phyloP scores from a whole-genome alignment of 2,329 filamentous ascomycete genomes.

The Phyllosticta citrichinensis region DNA sequence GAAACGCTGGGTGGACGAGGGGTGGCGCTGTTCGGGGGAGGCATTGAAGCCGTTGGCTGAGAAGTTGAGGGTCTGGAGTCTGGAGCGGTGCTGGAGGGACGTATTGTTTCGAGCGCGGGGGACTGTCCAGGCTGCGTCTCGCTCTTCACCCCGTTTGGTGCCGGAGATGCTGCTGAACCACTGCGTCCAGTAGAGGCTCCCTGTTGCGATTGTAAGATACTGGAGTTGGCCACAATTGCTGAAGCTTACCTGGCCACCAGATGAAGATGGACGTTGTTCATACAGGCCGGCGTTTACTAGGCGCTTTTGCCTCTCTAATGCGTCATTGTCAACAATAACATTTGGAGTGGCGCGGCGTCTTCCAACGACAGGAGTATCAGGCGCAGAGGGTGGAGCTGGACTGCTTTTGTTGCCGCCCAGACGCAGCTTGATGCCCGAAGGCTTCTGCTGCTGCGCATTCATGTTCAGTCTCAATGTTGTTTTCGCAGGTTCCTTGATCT shows the following conservation, averaged over 20 bases:
- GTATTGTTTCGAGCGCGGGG: conserved; percentile 31
- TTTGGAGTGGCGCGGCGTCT: conserved; percentile 36
- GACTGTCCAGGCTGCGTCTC: conserved; percentile 30
- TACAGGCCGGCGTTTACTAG: conserved; percentile 42
- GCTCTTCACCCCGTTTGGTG: conserved; percentile 30
- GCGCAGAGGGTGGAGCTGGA: conserved; percentile 20
- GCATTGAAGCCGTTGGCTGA: conserved; percentile 23
- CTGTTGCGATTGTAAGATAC: background rate
- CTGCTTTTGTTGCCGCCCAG: conserved; percentile 43
- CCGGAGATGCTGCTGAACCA: conserved; percentile 20
- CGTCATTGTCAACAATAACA: conserved; percentile 45
- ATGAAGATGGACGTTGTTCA: conserved; percentile 21
- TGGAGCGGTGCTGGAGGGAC: conserved; percentile 26
- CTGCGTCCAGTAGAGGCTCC: conserved; percentile 28
- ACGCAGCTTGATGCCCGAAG: conserved; percentile 52
- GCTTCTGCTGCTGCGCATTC: conserved; percentile 20
- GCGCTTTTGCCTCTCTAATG: conserved; percentile 42
- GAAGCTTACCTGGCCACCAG: conserved; percentile 19
- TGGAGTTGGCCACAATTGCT: background rate
- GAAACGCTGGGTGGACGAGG: conserved; percentile 31
- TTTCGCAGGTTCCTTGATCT: conserved; percentile 61
- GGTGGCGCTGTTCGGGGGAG: conserved; percentile 25
- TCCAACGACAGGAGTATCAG: conserved; percentile 27
- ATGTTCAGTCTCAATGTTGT: conserved; percentile 77
- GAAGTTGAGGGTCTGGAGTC: conserved; percentile 23